Conservation (phyloP, 2,329 filamentous ascomycete genomes). For the Ceratocystis papillata region DNA sequence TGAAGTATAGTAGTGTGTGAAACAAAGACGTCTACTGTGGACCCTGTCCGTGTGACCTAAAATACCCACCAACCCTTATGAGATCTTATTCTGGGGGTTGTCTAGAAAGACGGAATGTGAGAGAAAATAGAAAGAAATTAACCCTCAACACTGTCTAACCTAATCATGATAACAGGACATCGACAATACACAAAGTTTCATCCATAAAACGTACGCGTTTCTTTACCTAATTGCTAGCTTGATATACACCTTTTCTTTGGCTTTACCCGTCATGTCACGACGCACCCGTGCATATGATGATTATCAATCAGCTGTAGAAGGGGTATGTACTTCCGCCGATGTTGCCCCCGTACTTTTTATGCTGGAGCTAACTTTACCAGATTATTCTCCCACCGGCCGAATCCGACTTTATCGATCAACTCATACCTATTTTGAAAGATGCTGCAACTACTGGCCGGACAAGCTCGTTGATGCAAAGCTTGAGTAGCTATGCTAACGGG, state of each 20-base stretch:
- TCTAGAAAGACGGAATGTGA: not conserved
- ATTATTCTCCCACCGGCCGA: constrained; percentile 89
- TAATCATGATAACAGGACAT: too few relatives aligned
- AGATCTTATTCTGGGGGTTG: not conserved
- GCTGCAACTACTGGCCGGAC: constrained; percentile 51
- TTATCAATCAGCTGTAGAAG: constrained; percentile 38
- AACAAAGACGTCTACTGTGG: constrained; percentile 8
- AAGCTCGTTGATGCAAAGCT: constrained; percentile 20
- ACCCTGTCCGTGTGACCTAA: not conserved
- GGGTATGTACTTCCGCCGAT: constrained; percentile 30
- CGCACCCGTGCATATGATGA: constrained; percentile 39
- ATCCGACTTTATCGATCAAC: constrained; percentile 85
- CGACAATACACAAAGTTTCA: not conserved
- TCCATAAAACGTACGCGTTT: too few relatives aligned
- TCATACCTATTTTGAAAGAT: constrained; percentile 90
- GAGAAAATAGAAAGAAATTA: not conserved
- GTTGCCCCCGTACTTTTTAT: constrained; percentile 26
- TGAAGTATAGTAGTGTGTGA: not conserved
- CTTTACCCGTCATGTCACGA: constrained; percentile 34
- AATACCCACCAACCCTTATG: not conserved
- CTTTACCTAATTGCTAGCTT: too few relatives aligned
- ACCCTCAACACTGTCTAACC: too few relatives aligned
- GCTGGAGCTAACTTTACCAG: constrained; percentile 37
- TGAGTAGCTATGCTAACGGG: constrained; percentile 63
- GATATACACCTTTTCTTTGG: too few relatives aligned